Percentiles rank a stretch among this genome's conserved stretches.
These are phyloP conservation scores for Hericium coralloides DNA, from an alignment of 768 basidiomycete species.

Conservation along the genomic window DNA sequence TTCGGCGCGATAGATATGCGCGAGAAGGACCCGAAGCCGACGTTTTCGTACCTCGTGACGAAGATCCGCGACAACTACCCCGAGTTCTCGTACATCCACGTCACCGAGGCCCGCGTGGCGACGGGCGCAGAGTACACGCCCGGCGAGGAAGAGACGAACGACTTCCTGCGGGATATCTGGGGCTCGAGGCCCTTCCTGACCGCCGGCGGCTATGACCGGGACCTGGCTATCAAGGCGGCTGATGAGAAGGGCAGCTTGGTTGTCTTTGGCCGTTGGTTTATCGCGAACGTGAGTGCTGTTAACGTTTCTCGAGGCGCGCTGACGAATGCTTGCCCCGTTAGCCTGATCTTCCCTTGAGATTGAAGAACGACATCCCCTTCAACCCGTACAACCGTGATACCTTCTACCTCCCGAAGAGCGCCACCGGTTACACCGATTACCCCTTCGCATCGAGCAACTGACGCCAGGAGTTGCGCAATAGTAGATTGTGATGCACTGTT, in stretches of 20 bases:
- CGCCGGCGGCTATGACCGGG: slow-evolving; percentile 15
- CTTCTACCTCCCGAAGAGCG: slow-evolving; percentile 6
- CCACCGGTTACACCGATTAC: slow-evolving; percentile 9
- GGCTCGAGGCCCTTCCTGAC: slow-evolving; percentile 5
- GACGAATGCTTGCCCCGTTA: not conserved
- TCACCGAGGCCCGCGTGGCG: slow-evolving; percentile 17
- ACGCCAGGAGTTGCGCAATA: too few relatives aligned
- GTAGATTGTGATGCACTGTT: too few relatives aligned
- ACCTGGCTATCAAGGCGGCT: slow-evolving; percentile 9
- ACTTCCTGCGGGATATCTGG: slow-evolving; percentile 14
- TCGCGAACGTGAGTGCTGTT: slow-evolving; percentile 18
- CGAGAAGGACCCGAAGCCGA: slow-evolving; percentile 14
- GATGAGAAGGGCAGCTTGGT: slow-evolving; percentile 13
- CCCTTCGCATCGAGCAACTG: not conserved
- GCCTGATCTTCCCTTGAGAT: slow-evolving; percentile 12
- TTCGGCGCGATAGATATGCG: slow-evolving; percentile 3
- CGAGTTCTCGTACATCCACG: slow-evolving; percentile 29
- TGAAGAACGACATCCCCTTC: slow-evolving; percentile 7
- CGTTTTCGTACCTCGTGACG: slow-evolving; percentile 17
- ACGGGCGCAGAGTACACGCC: not conserved
- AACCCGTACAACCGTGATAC: slow-evolving; percentile 11
- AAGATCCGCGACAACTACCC: slow-evolving; percentile 18
- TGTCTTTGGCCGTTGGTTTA: slow-evolving; percentile 18
- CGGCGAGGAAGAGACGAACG: not conserved
- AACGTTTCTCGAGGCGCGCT: not conserved